Base-by-base conservation (phyloP, 805 yeast genomes). In the Torulaspora microellipsoides region DNA sequence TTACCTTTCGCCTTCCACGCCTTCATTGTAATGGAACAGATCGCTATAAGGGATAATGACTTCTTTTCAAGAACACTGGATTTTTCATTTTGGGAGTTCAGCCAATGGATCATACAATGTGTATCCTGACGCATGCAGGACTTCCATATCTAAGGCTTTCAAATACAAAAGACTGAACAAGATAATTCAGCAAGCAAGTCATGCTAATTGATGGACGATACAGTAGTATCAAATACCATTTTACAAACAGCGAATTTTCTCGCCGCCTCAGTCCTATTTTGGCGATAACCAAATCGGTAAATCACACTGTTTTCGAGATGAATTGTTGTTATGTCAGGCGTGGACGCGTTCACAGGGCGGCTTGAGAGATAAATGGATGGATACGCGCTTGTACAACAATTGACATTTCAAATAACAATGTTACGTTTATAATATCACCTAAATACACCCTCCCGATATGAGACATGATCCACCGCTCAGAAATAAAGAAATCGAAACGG, bases 71-170 rank as follows among this genome's bases (percentile, higher is more conserved):
- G 48, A 2, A 36, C 28, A 1, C 34, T 34, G 48, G 36, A 50
- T 32, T 12, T 36, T 14, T 15, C 48, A 39, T 11, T 56, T 40
- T 49, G 53, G 11, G 44, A 45, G 12, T 37, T 31, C 40, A 5
- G 39, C 40, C 20, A 55, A 14, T 46, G 51, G 23, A 11, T 67
- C 96, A 90, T 56, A 90, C 97, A 42, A 85, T 64, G 54, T 83
- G 85, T 2, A 75, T 66, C 44, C 97, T 74, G 4, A 79, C 85
- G 36, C 80, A 66, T 0, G 96, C 96, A 49, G 93, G 83, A 11
- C 86, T 77, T 49, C 90, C 98, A 2, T 67, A 63, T 32, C 72
- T 67, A 10, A 86, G 66, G 8, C 67, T 58, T 0, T 62, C 59
- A 5, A 70, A 39, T 9, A 74, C 49, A 3, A 49, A 14, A 0